A percentile compares a stretch with the other conserved stretches of the same genome.
Evolutionary conservation across 2,329 filamentous ascomycete species (phyloP).

Genomic region (Fusarium miscanthi): DNA sequence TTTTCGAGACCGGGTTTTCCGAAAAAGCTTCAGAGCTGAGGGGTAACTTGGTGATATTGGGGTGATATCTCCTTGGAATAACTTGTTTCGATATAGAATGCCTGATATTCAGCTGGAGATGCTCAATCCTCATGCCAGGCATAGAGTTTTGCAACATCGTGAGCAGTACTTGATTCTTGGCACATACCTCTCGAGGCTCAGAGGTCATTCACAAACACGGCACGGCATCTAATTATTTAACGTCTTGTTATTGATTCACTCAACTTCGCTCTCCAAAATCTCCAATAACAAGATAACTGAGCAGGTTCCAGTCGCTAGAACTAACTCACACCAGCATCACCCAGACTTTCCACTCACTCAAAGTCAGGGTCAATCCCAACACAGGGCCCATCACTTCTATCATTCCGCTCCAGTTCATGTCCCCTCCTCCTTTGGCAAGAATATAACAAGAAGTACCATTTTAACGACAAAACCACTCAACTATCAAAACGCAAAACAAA

Average conservation of each 20-base stretch:
- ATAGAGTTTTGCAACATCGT: neutral
- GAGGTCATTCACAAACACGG: neutral
- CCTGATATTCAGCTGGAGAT: neutral
- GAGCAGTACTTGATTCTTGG: neutral
- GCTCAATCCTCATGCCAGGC: neutral
- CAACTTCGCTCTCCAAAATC: constrained; percentile 35
- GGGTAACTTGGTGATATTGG: neutral
- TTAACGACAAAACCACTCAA: constrained; percentile 11
- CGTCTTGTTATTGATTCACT: constrained; percentile 42
- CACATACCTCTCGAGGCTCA: neutral
- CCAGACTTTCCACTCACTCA: constrained; percentile 9
- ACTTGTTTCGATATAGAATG: neutral
- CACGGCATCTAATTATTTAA: neutral
- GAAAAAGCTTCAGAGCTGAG: constrained; percentile 5
- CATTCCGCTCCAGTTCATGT: constrained; percentile 11
- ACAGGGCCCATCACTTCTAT: constrained; percentile 23
- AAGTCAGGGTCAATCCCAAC: constrained; percentile 14
- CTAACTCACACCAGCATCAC: neutral
- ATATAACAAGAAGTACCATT: constrained; percentile 24
- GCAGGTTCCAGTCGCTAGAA: constrained; percentile 15
- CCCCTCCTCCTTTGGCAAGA: constrained; percentile 13
- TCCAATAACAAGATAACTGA: constrained; percentile 25
- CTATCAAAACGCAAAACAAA: constrained; percentile 18
- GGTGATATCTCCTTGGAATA: neutral
- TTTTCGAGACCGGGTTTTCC: constrained; percentile 2